Base-by-base conservation (phyloP, 108 stramenopile species). In the Skeletonema tropicum region DNA sequence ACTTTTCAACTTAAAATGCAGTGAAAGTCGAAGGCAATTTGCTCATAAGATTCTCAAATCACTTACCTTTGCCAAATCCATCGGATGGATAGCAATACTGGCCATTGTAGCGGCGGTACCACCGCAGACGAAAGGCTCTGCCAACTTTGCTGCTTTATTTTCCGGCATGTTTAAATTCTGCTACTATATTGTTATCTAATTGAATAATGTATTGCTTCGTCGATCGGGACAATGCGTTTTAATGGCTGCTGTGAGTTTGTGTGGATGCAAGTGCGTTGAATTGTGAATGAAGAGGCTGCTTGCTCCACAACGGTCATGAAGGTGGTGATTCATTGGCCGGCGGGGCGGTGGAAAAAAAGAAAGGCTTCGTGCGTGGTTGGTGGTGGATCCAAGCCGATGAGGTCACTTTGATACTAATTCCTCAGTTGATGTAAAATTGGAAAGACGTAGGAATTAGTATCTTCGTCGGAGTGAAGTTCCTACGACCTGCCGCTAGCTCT, bases 41-140 rank as follows among this genome's bases (percentile, higher is more conserved):
- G 33, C 33, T 29, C 26, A 29, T 1, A 29, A 4, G 33, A 35
- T 45, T 76, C 57, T 25, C 59, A 10, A 25, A 23, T 8, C 52
- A 55, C 52, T 33, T 10, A 59, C 96, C 87, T 99, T 99, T 25
- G 98, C 97, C 11, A 98, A 82, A 83, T 99, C 98, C 72, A 99
- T 97, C 14, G 98, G 98, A 74, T 97, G 97, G 81, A 99, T 97
- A 42, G 95, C 85, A 69, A 88, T 78, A 55, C 88, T 87, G n/a
- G 96, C 97, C 69, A 97, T 94, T 46, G 96, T 96, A 3, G 98
- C 97, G 13, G 97, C 96, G n/a, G 91, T 45, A 32, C 98, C 98
- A 60, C 95, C 95, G 71, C 95, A 96, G 46, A 92, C 92, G 76
- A 93, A 96, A 15, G 95, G 95, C 62, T 96, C 90, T 21, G 91